Conservation (phyloP, 2,329 filamentous ascomycete genomes). For the Delphinella strobiligena region DNA sequence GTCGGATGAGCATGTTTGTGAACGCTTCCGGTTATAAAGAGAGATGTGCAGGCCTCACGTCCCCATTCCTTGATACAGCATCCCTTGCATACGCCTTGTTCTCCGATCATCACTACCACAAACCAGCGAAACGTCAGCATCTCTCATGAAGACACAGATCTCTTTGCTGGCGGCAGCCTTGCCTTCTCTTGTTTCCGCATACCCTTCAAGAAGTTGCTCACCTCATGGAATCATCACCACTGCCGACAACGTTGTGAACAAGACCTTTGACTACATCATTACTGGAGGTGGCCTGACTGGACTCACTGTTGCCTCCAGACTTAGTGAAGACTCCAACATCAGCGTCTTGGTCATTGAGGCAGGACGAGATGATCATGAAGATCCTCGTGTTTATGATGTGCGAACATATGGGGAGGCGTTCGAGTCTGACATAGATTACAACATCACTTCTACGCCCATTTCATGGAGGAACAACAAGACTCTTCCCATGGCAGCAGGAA, state of each 20-base stretch:
- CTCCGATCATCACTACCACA: no score
- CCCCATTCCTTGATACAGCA: no score
- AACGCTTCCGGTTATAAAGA: no score
- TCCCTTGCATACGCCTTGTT: no score
- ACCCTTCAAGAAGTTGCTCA: not conserved
- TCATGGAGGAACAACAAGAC: constrained; percentile 12
- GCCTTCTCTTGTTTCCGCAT: not conserved
- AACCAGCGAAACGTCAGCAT: no score
- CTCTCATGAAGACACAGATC: not conserved
- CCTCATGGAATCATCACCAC: not conserved
- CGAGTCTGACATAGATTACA: constrained; percentile 13
- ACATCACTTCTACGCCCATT: constrained; percentile 14
- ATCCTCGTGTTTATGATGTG: constrained; percentile 14
- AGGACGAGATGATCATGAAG: constrained; percentile 14
- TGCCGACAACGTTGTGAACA: not conserved
- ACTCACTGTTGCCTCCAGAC: constrained; percentile 11
- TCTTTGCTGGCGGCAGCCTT: not conserved
- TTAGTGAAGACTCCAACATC: constrained; percentile 7
- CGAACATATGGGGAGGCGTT: constrained; percentile 15
- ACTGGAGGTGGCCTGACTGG: constrained; percentile 16
- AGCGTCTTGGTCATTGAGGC: constrained; percentile 21
- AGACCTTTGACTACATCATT: constrained; percentile 15
- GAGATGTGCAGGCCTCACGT: no score
- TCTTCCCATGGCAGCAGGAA: constrained; percentile 15
- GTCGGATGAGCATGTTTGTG: no score